phyloP scores from a whole-genome alignment of 2,329 filamentous ascomycete species.

The Fusarium phyllophilum region DNA sequence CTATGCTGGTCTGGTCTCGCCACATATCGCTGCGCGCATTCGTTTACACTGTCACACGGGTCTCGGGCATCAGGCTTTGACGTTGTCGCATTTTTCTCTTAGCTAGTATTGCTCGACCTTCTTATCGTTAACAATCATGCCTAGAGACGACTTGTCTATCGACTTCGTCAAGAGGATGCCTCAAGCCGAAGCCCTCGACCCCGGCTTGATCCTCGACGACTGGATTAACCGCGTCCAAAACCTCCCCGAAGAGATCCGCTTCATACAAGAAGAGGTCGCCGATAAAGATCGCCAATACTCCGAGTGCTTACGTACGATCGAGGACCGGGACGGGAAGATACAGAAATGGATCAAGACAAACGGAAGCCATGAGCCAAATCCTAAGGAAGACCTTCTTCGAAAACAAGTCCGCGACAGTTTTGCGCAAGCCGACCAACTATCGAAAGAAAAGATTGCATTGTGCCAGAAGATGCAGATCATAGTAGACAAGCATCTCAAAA shows the following conservation, averaged over 20 bases:
- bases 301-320: conserved; percentile 74
- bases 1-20: conserved; percentile 9
- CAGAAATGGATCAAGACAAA: conserved; percentile 85
- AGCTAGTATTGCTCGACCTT: conserved; percentile 39
- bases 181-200: conserved; percentile 69
- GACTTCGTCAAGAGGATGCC: conserved; percentile 76
- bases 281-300: conserved; percentile 80
- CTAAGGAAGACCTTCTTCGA: conserved; percentile 76
- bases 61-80: conserved; percentile 28
- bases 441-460: conserved; percentile 79
- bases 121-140: conserved; percentile 70
- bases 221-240: conserved; percentile 81
- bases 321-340: conserved; percentile 77
- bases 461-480: conserved; percentile 70
- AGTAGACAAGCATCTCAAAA: conserved; percentile 71
- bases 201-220: conserved; percentile 79
- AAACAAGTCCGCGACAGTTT: conserved; percentile 75
- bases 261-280: conserved; percentile 84
- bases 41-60: conserved; percentile 29
- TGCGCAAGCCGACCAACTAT: conserved; percentile 73
- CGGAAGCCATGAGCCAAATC: conserved; percentile 77
- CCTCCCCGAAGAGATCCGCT: conserved; percentile 82
- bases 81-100: conserved; percentile 35
- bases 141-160: conserved; percentile 78
- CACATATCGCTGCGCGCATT: conserved; percentile 19